Evolutionary conservation across 345 rosid species (phyloP).

Genomic region (Moricandia arvensis): DNA sequence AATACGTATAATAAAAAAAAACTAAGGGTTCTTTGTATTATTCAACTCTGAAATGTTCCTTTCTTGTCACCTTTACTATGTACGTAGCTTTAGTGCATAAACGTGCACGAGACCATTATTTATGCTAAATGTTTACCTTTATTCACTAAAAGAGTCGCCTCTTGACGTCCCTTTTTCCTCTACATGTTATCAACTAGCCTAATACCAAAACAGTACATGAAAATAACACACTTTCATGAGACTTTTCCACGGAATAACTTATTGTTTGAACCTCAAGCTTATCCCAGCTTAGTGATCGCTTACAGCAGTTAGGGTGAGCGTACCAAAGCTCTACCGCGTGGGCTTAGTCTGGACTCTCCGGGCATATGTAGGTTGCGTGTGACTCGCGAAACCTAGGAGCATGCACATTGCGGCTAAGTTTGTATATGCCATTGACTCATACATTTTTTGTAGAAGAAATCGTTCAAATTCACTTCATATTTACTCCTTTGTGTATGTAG

Average conservation of each 20-base stretch:
- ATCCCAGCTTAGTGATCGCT: not conserved
- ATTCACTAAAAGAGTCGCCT: not conserved
- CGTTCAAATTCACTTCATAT: not conserved
- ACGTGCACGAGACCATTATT: conserved; percentile 5
- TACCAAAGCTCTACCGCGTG: not conserved
- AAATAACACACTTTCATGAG: not conserved
- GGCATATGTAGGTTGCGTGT: not conserved
- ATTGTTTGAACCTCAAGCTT: not conserved
- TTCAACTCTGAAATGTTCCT: not conserved
- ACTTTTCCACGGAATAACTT: not conserved
- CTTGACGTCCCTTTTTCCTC: not conserved
- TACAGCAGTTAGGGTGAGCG: not conserved
- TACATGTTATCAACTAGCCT: not conserved
- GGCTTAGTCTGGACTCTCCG: not conserved
- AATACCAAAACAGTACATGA: not conserved
- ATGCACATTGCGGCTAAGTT: not conserved
- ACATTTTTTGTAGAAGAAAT: not conserved
- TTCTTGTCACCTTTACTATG: not conserved
- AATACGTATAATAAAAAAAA: not conserved
- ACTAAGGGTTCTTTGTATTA: not conserved
- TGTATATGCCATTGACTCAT: not conserved
- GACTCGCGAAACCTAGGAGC: not conserved
- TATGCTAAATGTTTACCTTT: not conserved
- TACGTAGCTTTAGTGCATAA: conserved; percentile 1
- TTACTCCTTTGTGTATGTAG: not conserved